Percentiles rank a stretch among this genome's conserved stretches.
phyloP scores from a whole-genome alignment of 345 rosid species.

The Salix udensis region DNA sequence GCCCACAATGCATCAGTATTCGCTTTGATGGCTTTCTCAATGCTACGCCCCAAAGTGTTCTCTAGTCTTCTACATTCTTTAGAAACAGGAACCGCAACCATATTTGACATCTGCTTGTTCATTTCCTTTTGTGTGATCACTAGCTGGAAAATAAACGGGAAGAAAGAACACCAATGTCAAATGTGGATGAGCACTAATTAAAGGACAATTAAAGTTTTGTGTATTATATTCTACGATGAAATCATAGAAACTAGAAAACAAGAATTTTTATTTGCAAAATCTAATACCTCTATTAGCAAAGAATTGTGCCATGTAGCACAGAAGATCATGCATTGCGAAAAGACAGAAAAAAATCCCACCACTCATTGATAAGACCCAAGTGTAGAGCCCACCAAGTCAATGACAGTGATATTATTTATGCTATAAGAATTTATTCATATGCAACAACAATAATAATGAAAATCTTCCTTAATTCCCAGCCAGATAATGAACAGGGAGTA shows the following conservation, averaged over 20 bases:
- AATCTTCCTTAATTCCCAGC: background rate
- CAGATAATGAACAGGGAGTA: background rate
- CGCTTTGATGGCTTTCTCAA: slow-evolving; percentile 69
- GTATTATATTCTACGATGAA: background rate
- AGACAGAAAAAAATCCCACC: background rate
- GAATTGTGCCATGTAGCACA: background rate
- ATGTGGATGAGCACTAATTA: background rate
- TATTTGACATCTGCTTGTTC: slow-evolving; percentile 71
- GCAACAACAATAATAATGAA: background rate
- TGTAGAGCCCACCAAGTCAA: background rate
- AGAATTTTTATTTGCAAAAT: background rate
- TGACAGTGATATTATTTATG: background rate
- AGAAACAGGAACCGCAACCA: slow-evolving; percentile 45
- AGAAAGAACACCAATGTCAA: slow-evolving; percentile 2
- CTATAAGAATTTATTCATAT: background rate
- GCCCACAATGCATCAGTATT: slow-evolving; percentile 80
- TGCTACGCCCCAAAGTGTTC: slow-evolving; percentile 58
- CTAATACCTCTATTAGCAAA: background rate
- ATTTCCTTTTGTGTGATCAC: slow-evolving; percentile 63
- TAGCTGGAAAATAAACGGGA: slow-evolving; percentile 40
- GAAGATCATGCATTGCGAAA: background rate
- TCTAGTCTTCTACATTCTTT: slow-evolving; percentile 83
- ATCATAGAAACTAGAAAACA: background rate
- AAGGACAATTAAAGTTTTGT: background rate
- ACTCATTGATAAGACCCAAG: background rate